Conservation (phyloP, 78 protist genomes). For the Bodo saltans region DNA sequence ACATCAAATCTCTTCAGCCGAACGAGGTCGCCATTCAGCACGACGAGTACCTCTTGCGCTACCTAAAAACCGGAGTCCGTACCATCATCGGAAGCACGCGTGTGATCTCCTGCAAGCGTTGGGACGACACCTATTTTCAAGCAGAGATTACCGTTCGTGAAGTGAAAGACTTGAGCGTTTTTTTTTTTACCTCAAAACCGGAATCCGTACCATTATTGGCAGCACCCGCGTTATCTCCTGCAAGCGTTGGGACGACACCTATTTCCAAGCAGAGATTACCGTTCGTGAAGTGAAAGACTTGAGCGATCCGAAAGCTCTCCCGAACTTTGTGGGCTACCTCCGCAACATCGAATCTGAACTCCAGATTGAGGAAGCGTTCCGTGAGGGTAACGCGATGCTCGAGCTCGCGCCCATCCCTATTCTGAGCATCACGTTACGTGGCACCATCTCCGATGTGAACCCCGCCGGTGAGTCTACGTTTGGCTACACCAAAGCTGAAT, state of each 20-base stretch:
- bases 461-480: conserved; percentile 11
- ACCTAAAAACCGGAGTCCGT: too few species aligned
- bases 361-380: background rate
- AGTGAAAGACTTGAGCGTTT: background rate
- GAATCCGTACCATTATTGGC: too few species aligned
- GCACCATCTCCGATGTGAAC: background rate
- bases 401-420: background rate
- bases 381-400: background rate
- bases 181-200: too few species aligned
- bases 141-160: background rate
- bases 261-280: background rate
- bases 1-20: too few species aligned
- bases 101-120: too few species aligned
- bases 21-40: too few species aligned
- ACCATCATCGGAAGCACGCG: too few species aligned
- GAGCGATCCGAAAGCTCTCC: background rate
- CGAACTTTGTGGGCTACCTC: background rate
- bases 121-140: too few species aligned
- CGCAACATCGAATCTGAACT: background rate
- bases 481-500: background rate
- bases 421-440: background rate
- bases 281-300: background rate
- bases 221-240: too few species aligned
- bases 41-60: too few species aligned
- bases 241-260: too few species aligned